Evolutionary conservation across 202 grass and related monocot species (phyloP), one percentile per base, ranked within the genome.

Genomic region (Thinopyrum obtusiflorum): DNA sequence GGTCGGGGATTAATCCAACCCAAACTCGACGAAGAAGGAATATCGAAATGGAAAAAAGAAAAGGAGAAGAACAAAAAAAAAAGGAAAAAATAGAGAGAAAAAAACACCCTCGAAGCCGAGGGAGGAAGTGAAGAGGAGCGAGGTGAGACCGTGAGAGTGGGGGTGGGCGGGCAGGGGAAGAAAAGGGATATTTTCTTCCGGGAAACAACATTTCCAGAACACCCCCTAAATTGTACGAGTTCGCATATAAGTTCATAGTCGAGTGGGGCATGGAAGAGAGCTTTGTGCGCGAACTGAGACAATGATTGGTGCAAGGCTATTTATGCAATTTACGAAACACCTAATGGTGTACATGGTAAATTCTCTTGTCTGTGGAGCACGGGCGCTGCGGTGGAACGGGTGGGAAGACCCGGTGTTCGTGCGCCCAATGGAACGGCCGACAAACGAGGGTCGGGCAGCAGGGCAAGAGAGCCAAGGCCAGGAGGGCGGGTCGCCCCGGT

Each of bases 91-190:
- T 9, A n/a, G 9, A 42, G 0, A 26, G 9, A 65, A 90, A 85
- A 86, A 91, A 67, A 39, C 7, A 36, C 63, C 85, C 91, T 89
- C 87, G 82, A 89, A 90, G 73, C 79, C 88, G 89, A 86, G 88
- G 85, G 82, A 75, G 65, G 59, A 78, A 53, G 68, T 55, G 23
- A 69, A 69, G 51, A 26, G 21, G 71, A 32, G 60, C 55, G 73
- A 44, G 74, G 32, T 12, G 24, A 44, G 40, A 44, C 40, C 40
- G 40, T 44, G 40, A 24, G 91, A 25, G 82, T 25, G 75, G 49
- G 76, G 83, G 80, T 12, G 69, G 35, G 61, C 47, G 36, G 11
- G 72, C 64, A 29, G 49, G 75, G 25, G 79, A 77, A 40, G 68
- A 80, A 44, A 49, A 53, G 6, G 85, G 90, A 90, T 90, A 90